Evolutionary conservation across 176 grass and related monocot genomes (phyloP).

Genomic region (Pontederia paniculata): DNA sequence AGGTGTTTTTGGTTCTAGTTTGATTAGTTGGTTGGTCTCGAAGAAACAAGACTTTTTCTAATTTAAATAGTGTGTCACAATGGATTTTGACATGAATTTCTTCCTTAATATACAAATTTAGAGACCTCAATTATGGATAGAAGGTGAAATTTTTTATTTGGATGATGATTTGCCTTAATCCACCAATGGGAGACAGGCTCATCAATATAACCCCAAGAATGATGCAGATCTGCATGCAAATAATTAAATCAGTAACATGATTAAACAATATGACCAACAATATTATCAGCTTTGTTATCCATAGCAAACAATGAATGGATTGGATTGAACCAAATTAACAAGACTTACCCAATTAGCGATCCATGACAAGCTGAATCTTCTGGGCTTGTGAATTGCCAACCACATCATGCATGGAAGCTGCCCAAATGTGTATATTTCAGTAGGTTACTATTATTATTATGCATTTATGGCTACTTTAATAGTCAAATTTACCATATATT

Average conservation of each 20-base stretch:
- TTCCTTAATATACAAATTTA: background rate
- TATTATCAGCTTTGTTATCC: background rate
- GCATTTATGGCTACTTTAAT: background rate
- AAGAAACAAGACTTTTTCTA: too few relatives aligned
- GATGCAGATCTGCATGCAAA: conserved; percentile 1
- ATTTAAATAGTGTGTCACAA: background rate
- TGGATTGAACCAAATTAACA: background rate
- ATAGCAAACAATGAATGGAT: background rate
- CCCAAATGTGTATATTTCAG: background rate
- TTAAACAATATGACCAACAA: background rate
- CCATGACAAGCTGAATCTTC: conserved; percentile 14
- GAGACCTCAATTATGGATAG: background rate
- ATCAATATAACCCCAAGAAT: conserved; percentile 1
- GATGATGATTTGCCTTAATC: background rate
- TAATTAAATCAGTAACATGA: too few relatives aligned
- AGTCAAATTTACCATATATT: background rate
- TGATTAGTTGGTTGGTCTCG: too few relatives aligned
- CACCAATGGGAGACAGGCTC: conserved; percentile 5
- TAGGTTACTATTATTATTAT: background rate
- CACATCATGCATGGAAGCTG: conserved; percentile 21
- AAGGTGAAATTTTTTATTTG: background rate
- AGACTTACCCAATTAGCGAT: conserved; percentile 4
- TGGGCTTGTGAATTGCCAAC: conserved; percentile 6
- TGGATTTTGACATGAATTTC: background rate
- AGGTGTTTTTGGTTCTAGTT: too few relatives aligned